Evolutionary conservation across 2,329 filamentous ascomycete species (phyloP).

Genomic region (Cordyceps militaris): DNA sequence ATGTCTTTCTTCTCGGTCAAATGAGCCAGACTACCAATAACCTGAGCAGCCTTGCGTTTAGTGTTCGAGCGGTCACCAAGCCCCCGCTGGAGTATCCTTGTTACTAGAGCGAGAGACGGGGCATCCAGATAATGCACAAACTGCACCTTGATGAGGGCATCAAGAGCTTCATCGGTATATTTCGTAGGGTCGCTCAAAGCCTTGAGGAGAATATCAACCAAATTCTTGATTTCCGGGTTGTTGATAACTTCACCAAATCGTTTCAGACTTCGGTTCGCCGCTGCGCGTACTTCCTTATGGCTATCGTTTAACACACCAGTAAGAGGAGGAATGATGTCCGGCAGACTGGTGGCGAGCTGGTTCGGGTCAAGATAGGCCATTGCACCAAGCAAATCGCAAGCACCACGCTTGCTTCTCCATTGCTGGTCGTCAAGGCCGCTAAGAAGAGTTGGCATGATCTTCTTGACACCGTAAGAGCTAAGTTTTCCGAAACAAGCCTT

Average conservation of each 20-base stretch:
- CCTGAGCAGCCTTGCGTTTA: conserved; percentile 92
- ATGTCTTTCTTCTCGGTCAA: conserved; percentile 95
- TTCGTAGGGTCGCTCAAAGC: conserved; percentile 96
- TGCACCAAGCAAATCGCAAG: conserved; percentile 90
- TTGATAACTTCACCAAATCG: conserved; percentile 97
- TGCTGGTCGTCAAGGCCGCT: conserved; percentile 90
- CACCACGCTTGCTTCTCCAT: conserved; percentile 98
- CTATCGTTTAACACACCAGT: conserved; percentile 94
- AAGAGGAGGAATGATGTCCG: conserved; percentile 92
- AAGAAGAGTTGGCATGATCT: conserved; percentile 84
- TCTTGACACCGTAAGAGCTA: conserved; percentile 92
- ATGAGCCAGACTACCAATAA: conserved; percentile 95
- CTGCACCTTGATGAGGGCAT: conserved; percentile 93
- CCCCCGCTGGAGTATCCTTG: conserved; percentile 89
- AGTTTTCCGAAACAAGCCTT: conserved; percentile 91
- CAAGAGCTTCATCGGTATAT: conserved; percentile 90
- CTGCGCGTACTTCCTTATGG: conserved; percentile 90
- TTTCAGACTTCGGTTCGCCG: conserved; percentile 92
- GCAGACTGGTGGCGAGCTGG: conserved; percentile 83
- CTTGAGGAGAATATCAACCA: conserved; percentile 88
- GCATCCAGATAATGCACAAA: conserved; percentile 98
- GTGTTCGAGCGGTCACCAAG: conserved; percentile 86
- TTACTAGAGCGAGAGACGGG: conserved; percentile 88
- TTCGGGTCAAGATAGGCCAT: conserved; percentile 98
- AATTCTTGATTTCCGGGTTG: conserved; percentile 91